Evolutionary conservation across 2,329 filamentous ascomycete species (phyloP).

Genomic region (Plenodomus tracheiphilus): DNA sequence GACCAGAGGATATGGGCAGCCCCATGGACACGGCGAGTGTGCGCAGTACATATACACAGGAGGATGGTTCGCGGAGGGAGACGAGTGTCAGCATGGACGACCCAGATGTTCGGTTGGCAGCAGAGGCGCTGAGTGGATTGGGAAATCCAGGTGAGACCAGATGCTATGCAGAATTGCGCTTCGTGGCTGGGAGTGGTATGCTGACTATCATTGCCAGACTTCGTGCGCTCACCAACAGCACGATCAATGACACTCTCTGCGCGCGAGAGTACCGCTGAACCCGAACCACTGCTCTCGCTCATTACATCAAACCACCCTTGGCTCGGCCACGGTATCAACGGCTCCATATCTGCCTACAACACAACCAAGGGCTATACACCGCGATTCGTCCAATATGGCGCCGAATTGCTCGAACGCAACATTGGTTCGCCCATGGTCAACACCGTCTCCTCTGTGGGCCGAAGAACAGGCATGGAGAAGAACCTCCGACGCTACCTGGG

Average conservation of each 20-base stretch:
- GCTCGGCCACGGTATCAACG: constrained; percentile 81
- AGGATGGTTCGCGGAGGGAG: constrained; percentile 29
- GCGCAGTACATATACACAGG: constrained; percentile 46
- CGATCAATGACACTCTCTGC: constrained; percentile 36
- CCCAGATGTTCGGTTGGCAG: constrained; percentile 53
- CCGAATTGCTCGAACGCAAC: constrained; percentile 87
- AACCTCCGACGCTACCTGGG: constrained; percentile 83
- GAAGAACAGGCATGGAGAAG: constrained; percentile 84
- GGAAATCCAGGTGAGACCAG: constrained; percentile 52
- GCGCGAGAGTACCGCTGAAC: constrained; percentile 52
- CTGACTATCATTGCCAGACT: constrained; percentile 42
- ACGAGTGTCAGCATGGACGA: constrained; percentile 54
- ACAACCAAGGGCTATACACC: constrained; percentile 90
- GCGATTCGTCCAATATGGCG: constrained; percentile 80
- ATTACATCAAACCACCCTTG: constrained; percentile 87
- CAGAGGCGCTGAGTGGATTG: constrained; percentile 55
- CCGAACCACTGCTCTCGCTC: constrained; percentile 82
- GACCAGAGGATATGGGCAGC: constrained; percentile 43
- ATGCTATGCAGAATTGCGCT: constrained; percentile 2
- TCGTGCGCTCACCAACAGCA: constrained; percentile 46
- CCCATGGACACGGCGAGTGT: constrained; percentile 51
- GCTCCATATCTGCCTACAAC: constrained; percentile 82
- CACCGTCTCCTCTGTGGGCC: constrained; percentile 80
- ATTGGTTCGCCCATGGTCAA: constrained; percentile 81
- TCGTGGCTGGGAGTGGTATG: constrained; percentile 5